Evolutionary conservation across 768 basidiomycete genomes (phyloP).

Genomic region (Nevesoporus exiguus): DNA sequence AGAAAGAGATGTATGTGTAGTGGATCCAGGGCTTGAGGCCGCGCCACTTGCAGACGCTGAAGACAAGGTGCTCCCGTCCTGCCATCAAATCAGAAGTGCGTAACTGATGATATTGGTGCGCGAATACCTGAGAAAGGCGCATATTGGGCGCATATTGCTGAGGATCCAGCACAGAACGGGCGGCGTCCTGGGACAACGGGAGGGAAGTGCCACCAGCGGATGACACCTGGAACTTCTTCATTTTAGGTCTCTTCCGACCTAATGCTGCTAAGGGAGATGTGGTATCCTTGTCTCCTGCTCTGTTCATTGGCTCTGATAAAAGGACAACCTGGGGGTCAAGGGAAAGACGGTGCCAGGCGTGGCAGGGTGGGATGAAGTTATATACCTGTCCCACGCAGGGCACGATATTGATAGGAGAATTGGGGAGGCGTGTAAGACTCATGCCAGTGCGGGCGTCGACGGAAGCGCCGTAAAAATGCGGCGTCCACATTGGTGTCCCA

Average conservation of each 20-base stretch:
- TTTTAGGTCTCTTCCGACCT: slow-evolving; percentile 14
- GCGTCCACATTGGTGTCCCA: slow-evolving; percentile 16
- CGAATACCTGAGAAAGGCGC: slow-evolving; percentile 14
- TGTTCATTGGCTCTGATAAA: slow-evolving; percentile 12
- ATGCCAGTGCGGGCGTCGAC: slow-evolving; percentile 2
- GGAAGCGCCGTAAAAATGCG: slow-evolving; percentile 14
- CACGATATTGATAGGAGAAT: slow-evolving; percentile 6
- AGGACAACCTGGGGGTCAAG: neutral
- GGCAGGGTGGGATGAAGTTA: neutral
- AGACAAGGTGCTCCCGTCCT: slow-evolving; percentile 16
- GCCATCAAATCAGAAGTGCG: slow-evolving; percentile 13
- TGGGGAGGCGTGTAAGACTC: slow-evolving; percentile 15
- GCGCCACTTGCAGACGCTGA: slow-evolving; percentile 10
- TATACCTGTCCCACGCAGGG: slow-evolving; percentile 20
- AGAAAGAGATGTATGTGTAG: slow-evolving; percentile 5
- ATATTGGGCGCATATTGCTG: slow-evolving; percentile 11
- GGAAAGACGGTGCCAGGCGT: neutral
- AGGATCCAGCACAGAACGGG: slow-evolving; percentile 8
- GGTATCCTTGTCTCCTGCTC: neutral
- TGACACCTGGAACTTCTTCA: slow-evolving; percentile 6
- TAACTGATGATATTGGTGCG: neutral
- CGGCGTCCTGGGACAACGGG: slow-evolving; percentile 3
- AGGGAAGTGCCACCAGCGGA: neutral
- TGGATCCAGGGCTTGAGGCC: slow-evolving; percentile 7
- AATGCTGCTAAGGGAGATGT: neutral